These are phyloP conservation scores for Saxophila tyrrhenica DNA, from an alignment of 495 filamentous ascomycete species.

Conservation along the genomic window DNA sequence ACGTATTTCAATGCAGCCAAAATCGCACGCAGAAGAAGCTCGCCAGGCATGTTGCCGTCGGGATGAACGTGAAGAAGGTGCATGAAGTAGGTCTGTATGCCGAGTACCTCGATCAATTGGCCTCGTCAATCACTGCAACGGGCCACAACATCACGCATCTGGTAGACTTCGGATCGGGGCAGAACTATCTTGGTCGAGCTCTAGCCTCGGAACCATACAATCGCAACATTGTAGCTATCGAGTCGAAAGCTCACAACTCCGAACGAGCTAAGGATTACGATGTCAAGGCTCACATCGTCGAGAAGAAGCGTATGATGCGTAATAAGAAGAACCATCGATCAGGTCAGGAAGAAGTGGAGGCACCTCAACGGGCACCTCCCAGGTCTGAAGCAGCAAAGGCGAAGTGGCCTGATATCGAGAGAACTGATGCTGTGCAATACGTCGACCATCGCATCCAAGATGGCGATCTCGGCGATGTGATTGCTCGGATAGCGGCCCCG, in stretches of 20 bases:
- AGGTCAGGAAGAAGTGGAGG: slow-evolving; percentile 25
- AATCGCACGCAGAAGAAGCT: slow-evolving; percentile 32
- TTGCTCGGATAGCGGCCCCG: slow-evolving; percentile 20
- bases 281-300: slow-evolving; percentile 55
- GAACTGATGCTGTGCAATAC: slow-evolving; percentile 37
- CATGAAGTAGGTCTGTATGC: slow-evolving; percentile 72
- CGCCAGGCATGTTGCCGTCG: slow-evolving; percentile 60
- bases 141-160: slow-evolving; percentile 61
- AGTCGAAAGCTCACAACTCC: slow-evolving; percentile 77
- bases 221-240: slow-evolving; percentile 78
- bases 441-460: slow-evolving; percentile 45
- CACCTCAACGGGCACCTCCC: background rate
- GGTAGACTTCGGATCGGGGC: slow-evolving; percentile 90
- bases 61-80: slow-evolving; percentile 93
- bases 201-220: slow-evolving; percentile 77
- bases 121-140: slow-evolving; percentile 16
- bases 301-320: slow-evolving; percentile 53
- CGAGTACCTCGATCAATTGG: slow-evolving; percentile 45
- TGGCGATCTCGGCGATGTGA: slow-evolving; percentile 27
- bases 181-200: slow-evolving; percentile 86
- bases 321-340: slow-evolving; percentile 64
- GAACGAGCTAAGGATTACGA: slow-evolving; percentile 74
- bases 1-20: background rate
- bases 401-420: slow-evolving; percentile 27
- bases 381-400: slow-evolving; percentile 6